Evolutionary conservation across 257 asterid genomes (phyloP).

Genomic region (Knoxia roxburghii): DNA sequence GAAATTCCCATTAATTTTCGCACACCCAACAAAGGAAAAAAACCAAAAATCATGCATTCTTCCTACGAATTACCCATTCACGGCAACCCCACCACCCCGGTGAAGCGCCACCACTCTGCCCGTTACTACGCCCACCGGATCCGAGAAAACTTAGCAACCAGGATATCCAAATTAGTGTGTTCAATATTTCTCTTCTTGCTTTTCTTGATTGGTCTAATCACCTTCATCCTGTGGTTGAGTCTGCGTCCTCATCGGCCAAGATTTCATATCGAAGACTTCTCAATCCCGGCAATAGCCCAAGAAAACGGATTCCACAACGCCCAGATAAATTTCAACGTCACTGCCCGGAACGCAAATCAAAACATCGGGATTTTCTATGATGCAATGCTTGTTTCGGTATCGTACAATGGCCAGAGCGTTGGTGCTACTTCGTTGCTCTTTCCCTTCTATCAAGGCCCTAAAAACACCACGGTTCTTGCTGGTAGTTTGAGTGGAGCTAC

Average conservation of each 20-base stretch:
- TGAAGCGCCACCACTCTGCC: constrained; percentile 63
- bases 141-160: constrained; percentile 65
- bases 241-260: constrained; percentile 91
- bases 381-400: constrained; percentile 42
- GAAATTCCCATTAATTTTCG: not conserved
- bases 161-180: constrained; percentile 69
- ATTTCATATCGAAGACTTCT: constrained; percentile 51
- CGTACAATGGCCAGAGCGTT: constrained; percentile 40
- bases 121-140: constrained; percentile 78
- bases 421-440: constrained; percentile 34
- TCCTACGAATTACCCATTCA: constrained; percentile 32
- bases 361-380: constrained; percentile 62
- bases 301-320: constrained; percentile 35
- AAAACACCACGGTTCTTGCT: constrained; percentile 50
- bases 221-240: constrained; percentile 84
- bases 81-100: constrained; percentile 20
- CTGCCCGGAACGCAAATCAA: constrained; percentile 63
- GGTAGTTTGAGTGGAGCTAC: constrained; percentile 51
- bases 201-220: constrained; percentile 50
- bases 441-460: constrained; percentile 69
- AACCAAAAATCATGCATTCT: constrained; percentile 23
- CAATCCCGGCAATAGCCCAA: constrained; percentile 45
- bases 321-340: constrained; percentile 48
- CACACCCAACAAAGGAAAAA: not conserved
- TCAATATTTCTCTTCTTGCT: constrained; percentile 54